Evolutionary conservation across 2,329 filamentous ascomycete species (phyloP).

Genomic region (Sphaerostilbella broomeana): DNA sequence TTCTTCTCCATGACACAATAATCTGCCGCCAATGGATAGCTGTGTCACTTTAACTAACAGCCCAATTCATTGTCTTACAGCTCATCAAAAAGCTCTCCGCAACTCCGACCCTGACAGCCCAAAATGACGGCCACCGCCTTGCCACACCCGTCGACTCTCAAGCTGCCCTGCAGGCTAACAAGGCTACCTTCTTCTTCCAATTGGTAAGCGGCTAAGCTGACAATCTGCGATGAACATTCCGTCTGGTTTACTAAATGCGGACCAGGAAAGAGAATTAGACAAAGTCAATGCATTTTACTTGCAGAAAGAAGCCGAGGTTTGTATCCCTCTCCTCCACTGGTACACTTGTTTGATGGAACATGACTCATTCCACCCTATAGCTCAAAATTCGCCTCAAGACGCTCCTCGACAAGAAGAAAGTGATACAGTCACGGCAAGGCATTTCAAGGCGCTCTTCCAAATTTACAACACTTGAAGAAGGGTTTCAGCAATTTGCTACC

Average conservation of each 20-base stretch:
- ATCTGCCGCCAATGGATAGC: no score
- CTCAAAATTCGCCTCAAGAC: constrained; percentile 90
- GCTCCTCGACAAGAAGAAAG: constrained; percentile 88
- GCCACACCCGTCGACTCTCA: constrained; percentile 63
- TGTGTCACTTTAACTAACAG: constrained; percentile 6
- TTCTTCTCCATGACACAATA: no score
- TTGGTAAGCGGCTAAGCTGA: constrained; percentile 53
- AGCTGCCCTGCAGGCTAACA: constrained; percentile 87
- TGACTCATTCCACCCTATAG: constrained; percentile 37
- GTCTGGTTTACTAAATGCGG: constrained; percentile 32
- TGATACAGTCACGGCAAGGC: constrained; percentile 74
- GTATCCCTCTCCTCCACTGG: constrained; percentile 22
- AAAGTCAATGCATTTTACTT: constrained; percentile 98
- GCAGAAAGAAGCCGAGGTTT: constrained; percentile 94
- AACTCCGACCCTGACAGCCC: constrained; percentile 74
- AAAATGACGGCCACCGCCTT: constrained; percentile 54
- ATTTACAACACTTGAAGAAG: constrained; percentile 91
- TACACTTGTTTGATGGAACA: neutral
- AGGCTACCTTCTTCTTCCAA: constrained; percentile 97
- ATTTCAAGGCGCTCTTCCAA: constrained; percentile 84
- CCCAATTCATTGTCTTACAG: constrained; percentile 40
- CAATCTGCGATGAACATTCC: constrained; percentile 22
- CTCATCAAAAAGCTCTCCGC: constrained; percentile 97
- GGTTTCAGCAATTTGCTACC: constrained; percentile 93
- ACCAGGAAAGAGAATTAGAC: constrained; percentile 89